Evolutionary conservation across 1,139 yeast genomes (phyloP), one percentile per base, ranked within the genome.

Genomic region (Kluyveromyces marxianus): DNA sequence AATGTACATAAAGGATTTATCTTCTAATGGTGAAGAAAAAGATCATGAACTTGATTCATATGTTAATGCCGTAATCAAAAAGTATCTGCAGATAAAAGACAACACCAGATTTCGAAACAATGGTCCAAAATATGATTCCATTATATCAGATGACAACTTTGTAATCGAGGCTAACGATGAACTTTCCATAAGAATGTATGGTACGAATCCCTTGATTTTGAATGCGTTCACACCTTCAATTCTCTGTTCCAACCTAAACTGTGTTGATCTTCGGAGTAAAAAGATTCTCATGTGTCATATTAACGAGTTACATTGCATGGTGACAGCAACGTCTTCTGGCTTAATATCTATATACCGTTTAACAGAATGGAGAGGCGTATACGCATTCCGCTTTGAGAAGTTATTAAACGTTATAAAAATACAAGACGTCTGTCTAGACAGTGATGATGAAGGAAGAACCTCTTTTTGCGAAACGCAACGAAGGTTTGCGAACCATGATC

Each of bases 281-380:
- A 67, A 79, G 4, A 75, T 78, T 30, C 67, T 79, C 4, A 64
- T 74, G 1, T 62, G 67, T 10, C 54, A 75, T 10, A 71, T 80
- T 3, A 78, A 78, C 1, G 77, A 76, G 50, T 60, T 80, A n/a
- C 71, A 71, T 56, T 73, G 79, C 49, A 65, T 74, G 34, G 68
- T 75, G 6, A 76, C 72, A 0, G 81, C 74, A 0, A 67, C 79
- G 0, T 83, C 78, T 51, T 70, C 71, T 41, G 85, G 85, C 0
- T 54, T 74, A 8, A 70, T 77, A 2, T 66, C 79, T 2, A 59
- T 80, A 3, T 63, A 79, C 58, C 60, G 85, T 39, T 57, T 79
- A 33, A 78, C 83, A 31, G 69, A 69, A 42, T 71, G 69, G 55
- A 63, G 78, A 25, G 85, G 84, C 0, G 60, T 79, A 0, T 70